phyloP scores from a whole-genome alignment of 257 asterid species.

The Solanum clarkiae region DNA sequence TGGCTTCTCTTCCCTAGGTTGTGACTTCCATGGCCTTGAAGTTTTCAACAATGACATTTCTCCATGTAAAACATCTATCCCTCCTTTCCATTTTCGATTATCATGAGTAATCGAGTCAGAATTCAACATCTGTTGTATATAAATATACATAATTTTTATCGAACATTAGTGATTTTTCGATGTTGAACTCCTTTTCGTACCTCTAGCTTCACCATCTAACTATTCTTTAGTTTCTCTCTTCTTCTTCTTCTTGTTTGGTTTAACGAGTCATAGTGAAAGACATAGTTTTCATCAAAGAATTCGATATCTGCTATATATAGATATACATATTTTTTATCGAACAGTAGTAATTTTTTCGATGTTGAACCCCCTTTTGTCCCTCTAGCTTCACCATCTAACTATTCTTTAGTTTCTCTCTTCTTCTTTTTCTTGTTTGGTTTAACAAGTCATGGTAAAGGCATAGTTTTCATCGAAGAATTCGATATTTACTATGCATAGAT shows the following conservation, averaged over 20 bases:
- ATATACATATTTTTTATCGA: not conserved
- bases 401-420: not conserved
- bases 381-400: not conserved
- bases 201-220: not conserved
- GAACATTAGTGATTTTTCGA: not conserved
- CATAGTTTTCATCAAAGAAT: too few relatives aligned
- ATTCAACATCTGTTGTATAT: not conserved
- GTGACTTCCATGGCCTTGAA: conserved; percentile 39
- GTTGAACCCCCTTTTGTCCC: not conserved
- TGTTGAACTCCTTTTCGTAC: not conserved
- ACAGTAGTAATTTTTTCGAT: not conserved
- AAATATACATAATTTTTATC: not conserved
- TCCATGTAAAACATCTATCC: conserved; percentile 10
- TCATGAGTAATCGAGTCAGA: not conserved
- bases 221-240: not conserved
- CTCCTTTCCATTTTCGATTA: not conserved
- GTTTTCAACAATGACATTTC: conserved; percentile 60
- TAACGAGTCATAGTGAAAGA: too few relatives aligned
- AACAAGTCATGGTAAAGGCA: not conserved
- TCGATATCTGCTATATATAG: too few relatives aligned
- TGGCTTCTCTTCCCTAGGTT: conserved; percentile 20
- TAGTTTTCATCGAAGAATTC: not conserved
- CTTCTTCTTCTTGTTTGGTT: not conserved
- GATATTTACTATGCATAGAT: too few relatives aligned
- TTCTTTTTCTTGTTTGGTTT: not conserved